Evolutionary conservation across 1,284 basidiomycete species (phyloP), one percentile per base, ranked within the genome.

Genomic region (Anthracocystis panici-leucophaei): DNA sequence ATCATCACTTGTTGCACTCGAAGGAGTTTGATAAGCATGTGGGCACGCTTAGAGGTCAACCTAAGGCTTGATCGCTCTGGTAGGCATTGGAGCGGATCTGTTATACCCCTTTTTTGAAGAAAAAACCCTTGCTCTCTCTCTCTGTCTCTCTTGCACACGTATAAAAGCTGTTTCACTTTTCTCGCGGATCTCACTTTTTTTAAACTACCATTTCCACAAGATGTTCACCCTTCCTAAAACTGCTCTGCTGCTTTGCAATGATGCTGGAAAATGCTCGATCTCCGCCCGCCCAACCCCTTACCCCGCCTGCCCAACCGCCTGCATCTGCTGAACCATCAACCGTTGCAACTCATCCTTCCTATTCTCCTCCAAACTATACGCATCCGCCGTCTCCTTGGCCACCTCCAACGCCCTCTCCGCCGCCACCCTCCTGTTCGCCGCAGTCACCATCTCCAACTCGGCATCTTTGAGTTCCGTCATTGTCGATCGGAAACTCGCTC

Each of bases 361-460:
- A 33, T 75, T 75, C 46, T 75, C 72, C 53, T 69, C 72, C 20
- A 75, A 40, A 41, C 66, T 69, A 29, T 75, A 75, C 2, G 62
- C 63, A 25, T 75, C 72, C 10, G 72, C 72, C 0, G 72, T 65
- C 29, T 75, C 72, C 21, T 40, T 48, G 5, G 72, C 72, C 9
- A 58, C 53, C 9, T 75, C 72, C 21, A 75, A 23, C 20, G 63
- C 46, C 16, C 29, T 45, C 14, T 69, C 72, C 1, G 63, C 58
- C 5, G 72, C 56, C 2, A 6, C 8, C 6, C 55, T 25, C n/a
- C 59, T 25, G 2, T 27, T 48, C 0, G 3, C 41, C 6, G 59
- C 59, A 2, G 63, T 55, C 0, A 27, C 29, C 7, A 45, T 33
- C 1, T 69, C 72, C 9, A 69, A 10, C 29, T 75, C 66, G 7